These are phyloP conservation scores for Pseudozyma thailandica DNA, from an alignment of 1,284 basidiomycete species.

Conservation along the genomic window DNA sequence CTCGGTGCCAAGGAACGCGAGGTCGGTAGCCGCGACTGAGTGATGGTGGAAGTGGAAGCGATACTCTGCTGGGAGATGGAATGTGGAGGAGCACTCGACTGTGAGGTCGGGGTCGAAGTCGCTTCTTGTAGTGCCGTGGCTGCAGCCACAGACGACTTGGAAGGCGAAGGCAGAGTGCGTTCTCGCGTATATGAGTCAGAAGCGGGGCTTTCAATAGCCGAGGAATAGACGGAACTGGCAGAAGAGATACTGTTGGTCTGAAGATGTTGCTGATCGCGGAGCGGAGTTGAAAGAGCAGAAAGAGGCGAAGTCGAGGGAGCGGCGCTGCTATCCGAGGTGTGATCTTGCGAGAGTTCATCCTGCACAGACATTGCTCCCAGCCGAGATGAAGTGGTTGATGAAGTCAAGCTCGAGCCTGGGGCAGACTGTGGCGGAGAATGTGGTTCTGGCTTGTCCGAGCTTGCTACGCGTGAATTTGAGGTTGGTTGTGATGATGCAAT, in stretches of 20 bases:
- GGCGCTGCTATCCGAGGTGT: neutral
- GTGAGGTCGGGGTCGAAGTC: conserved; percentile 2
- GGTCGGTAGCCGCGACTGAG: conserved; percentile 22
- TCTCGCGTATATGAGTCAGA: conserved; percentile 2
- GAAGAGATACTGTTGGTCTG: conserved; percentile 21
- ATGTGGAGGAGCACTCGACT: conserved; percentile 3
- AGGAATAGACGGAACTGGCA: conserved; percentile 17
- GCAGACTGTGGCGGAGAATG: neutral
- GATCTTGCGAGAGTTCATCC: conserved; percentile 9
- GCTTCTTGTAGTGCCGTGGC: neutral
- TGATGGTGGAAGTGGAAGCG: conserved; percentile 38
- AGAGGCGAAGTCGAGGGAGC: conserved; percentile 9
- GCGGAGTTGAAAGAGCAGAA: conserved; percentile 6
- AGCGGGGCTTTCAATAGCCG: conserved; percentile 24
- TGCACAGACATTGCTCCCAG: conserved; percentile 26
- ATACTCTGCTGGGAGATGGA: conserved; percentile 40
- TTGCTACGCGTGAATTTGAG: neutral
- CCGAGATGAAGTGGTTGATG: conserved; percentile 26
- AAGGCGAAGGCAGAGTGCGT: neutral
- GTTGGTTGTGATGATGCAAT: neutral
- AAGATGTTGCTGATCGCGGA: conserved; percentile 3
- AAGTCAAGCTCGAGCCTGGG: conserved; percentile 3
- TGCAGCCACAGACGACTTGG: neutral
- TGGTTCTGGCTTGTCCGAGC: neutral
- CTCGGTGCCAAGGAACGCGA: conserved; percentile 16